Base-by-base conservation (phyloP, 1,139 yeast species). In the Hyphopichia wangnamkhiaoensis region DNA sequence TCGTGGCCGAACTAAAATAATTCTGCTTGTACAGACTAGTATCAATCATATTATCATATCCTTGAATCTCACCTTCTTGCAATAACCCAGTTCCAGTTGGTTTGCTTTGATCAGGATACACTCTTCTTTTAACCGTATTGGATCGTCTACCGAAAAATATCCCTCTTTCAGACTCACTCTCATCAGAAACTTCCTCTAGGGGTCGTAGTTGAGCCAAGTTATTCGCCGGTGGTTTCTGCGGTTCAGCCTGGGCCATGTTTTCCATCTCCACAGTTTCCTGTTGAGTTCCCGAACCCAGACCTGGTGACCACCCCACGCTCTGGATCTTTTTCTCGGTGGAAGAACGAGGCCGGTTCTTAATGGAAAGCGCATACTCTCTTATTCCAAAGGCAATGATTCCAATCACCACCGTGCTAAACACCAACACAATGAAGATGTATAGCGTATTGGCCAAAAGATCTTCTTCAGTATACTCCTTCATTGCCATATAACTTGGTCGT, bases 391-490 rank as follows among this genome's bases (percentile, higher is more conserved):
- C 33, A 1, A 56, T 33, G 0, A 57, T 58, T 2, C 59, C 63
- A 1, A 53, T 5, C 2, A 61, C 55, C 3, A 59, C 45, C 9
- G 54, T 49, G 3, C 39, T 38, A 23, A 61, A 49, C 10, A 62
- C 49, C n/a, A 64, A 38, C 2, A 61, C 42, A 33, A 62, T 38
- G 35, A 63, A 63, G 3, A 62, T 53, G 41, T 63, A 64, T n/a
- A 61, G 45, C 3, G 59, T 50, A 40, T 58, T 61, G n/a, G 67
- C 53, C 3, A 63, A 38, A n/a, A 63, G 38, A 14, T 54, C 59
- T 20, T 51, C 48, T 15, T 52, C 49, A 2, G 47, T 29, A 29
- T 42, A 43, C 14, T 15, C 18, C n/a, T n/a, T n/a, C n/a, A n/a
- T n/a, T n/a, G n/a, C n/a, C n/a, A n/a, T n/a, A n/a, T n/a, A n/a